Base-by-base conservation (phyloP, 1,284 basidiomycete genomes). In the Cystobasidium sp. region DNA sequence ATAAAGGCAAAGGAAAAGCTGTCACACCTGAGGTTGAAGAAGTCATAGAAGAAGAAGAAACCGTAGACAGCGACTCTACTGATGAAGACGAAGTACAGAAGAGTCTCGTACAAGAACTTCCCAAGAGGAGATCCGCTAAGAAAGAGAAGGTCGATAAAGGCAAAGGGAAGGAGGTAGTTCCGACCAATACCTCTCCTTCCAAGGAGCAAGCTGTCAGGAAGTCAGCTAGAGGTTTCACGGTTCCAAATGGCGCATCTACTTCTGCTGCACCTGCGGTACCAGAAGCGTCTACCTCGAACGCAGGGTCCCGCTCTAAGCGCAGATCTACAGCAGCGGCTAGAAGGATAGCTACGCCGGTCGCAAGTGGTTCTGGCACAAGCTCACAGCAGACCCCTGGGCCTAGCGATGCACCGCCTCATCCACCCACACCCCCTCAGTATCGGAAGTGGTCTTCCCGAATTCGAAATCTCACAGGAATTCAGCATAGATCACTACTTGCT, bases 71-170 rank as follows among this genome's bases (percentile, higher is more conserved):
- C 44, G 12, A 41, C 44, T 37, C 16, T 7, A 43, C 39, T n/a
- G 61, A 12, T 7, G 61, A 63, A n/a, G 61, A 47, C 10, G 61
- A 63, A 39, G 61, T 63, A 12, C 61, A 51, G 24, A 63, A 63
- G 61, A 63, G 61, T 49, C 61, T 63, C 16, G 61, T 63, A 9
- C 61, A 63, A 49, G 61, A 63, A 9, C 47, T 63, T 24, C 61
- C 61, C 3, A 47, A 47, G 22, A 46, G 61, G 18, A 41, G 31
- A 18, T 49, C 61, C 20, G 47, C 44, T 1, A 63, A 49, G 20
- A 47, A 51, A 39, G 43, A 63, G 61, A 63, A 63, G 43, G 24
- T 10, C 49, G 49, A 20, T 7, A 18, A 8, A 22, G 20, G 6
- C 9, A 51, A 24, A 16, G 20, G 31, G 31, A n/a, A 24, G 37